phyloP scores from a whole-genome alignment of 257 asterid species.

The Nicotiana benthamiana region DNA sequence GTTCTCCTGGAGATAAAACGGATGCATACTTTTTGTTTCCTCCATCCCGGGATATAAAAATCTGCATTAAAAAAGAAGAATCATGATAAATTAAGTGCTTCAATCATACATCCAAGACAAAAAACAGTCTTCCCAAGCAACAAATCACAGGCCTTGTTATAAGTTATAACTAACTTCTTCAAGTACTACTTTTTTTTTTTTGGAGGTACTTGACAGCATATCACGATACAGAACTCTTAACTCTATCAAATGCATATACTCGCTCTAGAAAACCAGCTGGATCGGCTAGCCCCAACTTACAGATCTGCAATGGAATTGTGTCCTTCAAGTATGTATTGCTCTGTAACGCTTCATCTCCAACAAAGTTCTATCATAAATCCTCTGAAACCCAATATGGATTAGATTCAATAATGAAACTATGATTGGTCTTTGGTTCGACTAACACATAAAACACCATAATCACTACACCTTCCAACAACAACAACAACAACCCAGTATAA shows the following conservation, averaged over 20 bases:
- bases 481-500: too few relatives aligned
- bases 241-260: not conserved
- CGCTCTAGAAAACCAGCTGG: not conserved
- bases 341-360: not conserved
- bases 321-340: not conserved
- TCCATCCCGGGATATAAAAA: slow-evolving; percentile 93
- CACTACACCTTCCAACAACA: too few relatives aligned
- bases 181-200: not conserved
- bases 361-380: not conserved
- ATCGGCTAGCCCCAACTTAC: not conserved
- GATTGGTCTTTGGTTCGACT: not conserved
- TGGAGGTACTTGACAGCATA: not conserved
- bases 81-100: not conserved
- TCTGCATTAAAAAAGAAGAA: slow-evolving; percentile 32
- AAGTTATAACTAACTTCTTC: not conserved
- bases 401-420: not conserved
- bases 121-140: not conserved
- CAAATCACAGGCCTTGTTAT: not conserved
- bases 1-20: slow-evolving; percentile 84
- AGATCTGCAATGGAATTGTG: not conserved
- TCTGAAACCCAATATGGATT: too few relatives aligned
- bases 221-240: not conserved
- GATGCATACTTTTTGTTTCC: slow-evolving; percentile 88
- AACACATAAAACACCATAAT: not conserved
- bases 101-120: not conserved